Conservation (phyloP, 768 basidiomycete species). For the Candolleomyces eurysporus region DNA sequence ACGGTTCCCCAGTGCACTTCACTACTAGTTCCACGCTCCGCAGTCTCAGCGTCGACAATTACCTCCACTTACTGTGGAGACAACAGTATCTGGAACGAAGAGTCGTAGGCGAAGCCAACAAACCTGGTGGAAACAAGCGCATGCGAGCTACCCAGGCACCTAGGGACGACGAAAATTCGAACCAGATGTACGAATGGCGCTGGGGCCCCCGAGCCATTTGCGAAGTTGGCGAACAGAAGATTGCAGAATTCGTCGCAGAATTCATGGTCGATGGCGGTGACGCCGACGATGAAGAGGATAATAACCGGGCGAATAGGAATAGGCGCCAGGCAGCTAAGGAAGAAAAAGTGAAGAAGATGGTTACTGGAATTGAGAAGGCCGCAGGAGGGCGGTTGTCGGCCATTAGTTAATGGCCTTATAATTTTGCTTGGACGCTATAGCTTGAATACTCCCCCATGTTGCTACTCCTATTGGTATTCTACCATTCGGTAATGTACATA, state of each 20-base stretch:
- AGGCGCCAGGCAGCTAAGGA: slow-evolving; percentile 24
- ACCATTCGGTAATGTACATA: too few species aligned
- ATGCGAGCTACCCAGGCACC: slow-evolving; percentile 37
- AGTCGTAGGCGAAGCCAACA: slow-evolving; percentile 46
- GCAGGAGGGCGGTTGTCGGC: slow-evolving; percentile 57
- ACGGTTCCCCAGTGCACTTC: slow-evolving; percentile 42
- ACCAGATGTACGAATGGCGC: slow-evolving; percentile 65
- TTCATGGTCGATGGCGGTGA: slow-evolving; percentile 60
- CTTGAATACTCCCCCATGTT: too few species aligned
- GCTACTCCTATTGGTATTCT: too few species aligned
- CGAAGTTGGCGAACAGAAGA: slow-evolving; percentile 78
- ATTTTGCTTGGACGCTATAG: too few species aligned
- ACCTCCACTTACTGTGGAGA: slow-evolving; percentile 59
- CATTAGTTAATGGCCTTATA: slow-evolving; percentile 17
- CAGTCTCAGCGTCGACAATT: slow-evolving; percentile 58
- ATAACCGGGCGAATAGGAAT: slow-evolving; percentile 10
- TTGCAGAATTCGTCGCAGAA: slow-evolving; percentile 75
- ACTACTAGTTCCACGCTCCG: slow-evolving; percentile 49
- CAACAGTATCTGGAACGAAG: slow-evolving; percentile 80
- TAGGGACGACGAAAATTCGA: slow-evolving; percentile 28
- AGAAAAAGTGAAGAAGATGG: slow-evolving; percentile 43
- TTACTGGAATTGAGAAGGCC: slow-evolving; percentile 58
- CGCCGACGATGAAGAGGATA: slow-evolving; percentile 32
- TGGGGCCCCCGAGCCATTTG: slow-evolving; percentile 82
- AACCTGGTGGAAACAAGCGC: slow-evolving; percentile 56